A percentile compares a stretch with the other conserved stretches of the same genome.
These are phyloP conservation scores for Aspergillus ostianus DNA, from an alignment of 495 filamentous ascomycete genomes.

Conservation along the genomic window DNA sequence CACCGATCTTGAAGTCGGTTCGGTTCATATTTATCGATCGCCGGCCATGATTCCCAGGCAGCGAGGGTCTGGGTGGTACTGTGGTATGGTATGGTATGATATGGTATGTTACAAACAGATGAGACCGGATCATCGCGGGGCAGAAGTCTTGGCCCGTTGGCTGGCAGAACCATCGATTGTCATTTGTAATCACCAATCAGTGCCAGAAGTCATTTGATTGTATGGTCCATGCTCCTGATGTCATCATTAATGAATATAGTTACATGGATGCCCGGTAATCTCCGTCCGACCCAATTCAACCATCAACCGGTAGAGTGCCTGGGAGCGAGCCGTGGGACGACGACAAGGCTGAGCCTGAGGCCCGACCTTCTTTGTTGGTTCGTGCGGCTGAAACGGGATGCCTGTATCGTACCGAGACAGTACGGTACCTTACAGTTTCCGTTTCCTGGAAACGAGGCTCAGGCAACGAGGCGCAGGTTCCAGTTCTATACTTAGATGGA, in stretches of 20 bases:
- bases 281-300: no score
- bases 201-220: no score
- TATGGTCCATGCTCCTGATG: neutral
- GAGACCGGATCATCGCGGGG: neutral
- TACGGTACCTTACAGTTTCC: neutral
- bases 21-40: no score
- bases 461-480: neutral
- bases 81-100: no score
- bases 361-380: neutral
- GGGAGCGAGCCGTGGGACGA: slow-evolving; percentile 13
- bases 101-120: no score
- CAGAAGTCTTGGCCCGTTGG: no score
- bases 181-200: no score
- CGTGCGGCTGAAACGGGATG: neutral
- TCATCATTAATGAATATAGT: neutral
- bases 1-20: no score
- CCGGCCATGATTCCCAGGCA: no score
- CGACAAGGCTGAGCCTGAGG: neutral
- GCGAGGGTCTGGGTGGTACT: no score
- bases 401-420: neutral
- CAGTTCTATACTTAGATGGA: neutral
- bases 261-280: neutral
- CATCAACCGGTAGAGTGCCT: slow-evolving; percentile 3
- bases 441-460: neutral
- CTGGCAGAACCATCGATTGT: no score